Conservation (phyloP, 1,139 yeast species). For the Candida sanyaensis region DNA sequence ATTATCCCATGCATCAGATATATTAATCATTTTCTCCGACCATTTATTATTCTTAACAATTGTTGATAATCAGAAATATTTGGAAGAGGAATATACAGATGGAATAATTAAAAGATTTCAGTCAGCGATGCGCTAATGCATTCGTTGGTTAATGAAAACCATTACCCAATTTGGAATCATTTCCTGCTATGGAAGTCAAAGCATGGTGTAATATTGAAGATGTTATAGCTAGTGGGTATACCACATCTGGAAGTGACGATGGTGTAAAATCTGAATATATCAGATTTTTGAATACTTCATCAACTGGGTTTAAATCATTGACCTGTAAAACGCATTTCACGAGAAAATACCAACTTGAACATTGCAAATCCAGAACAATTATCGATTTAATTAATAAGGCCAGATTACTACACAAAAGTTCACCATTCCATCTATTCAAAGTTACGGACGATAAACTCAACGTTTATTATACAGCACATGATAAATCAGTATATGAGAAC, state of each 20-base stretch:
- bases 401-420: slow-evolving; percentile 71
- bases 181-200: slow-evolving; percentile 70
- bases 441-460: slow-evolving; percentile 32
- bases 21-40: slow-evolving; percentile 80
- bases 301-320: slow-evolving; percentile 24
- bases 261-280: slow-evolving; percentile 21
- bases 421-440: slow-evolving; percentile 84
- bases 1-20: slow-evolving; percentile 38
- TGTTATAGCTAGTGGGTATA: slow-evolving; percentile 48
- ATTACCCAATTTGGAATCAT: slow-evolving; percentile 46
- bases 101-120: slow-evolving; percentile 50
- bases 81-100: slow-evolving; percentile 21
- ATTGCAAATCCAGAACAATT: slow-evolving; percentile 27
- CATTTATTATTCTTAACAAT: slow-evolving; percentile 64
- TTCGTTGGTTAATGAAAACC: slow-evolving; percentile 84
- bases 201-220: slow-evolving; percentile 71
- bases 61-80: slow-evolving; percentile 40
- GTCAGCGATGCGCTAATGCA: slow-evolving; percentile 86
- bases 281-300: slow-evolving; percentile 27
- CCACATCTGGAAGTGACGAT: slow-evolving; percentile 22
- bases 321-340: slow-evolving; percentile 12
- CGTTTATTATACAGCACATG: slow-evolving; percentile 82
- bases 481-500: slow-evolving; percentile 51
- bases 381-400: slow-evolving; percentile 76
- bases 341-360: slow-evolving; percentile 5